Evolutionary conservation across 345 rosid species (phyloP).

Genomic region (Salix arbutifolia): DNA sequence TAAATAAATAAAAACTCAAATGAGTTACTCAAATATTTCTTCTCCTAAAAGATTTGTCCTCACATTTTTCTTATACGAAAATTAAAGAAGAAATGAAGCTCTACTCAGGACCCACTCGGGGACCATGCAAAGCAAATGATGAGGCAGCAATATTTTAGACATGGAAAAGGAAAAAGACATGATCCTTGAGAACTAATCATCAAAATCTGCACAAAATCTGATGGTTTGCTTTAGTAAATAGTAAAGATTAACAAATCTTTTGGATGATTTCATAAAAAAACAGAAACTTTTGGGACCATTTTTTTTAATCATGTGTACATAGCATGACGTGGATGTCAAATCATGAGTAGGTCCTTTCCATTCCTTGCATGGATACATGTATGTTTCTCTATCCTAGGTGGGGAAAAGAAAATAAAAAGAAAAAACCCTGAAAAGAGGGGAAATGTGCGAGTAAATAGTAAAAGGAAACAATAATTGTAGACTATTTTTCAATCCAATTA

Average conservation of each 20-base stretch:
- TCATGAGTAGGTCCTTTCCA: background rate
- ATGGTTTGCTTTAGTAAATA: background rate
- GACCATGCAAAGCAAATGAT: background rate
- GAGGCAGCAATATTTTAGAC: background rate
- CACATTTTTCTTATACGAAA: too few relatives aligned
- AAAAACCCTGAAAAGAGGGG: background rate
- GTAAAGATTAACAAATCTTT: background rate
- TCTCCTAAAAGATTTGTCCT: too few relatives aligned
- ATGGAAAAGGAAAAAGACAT: background rate
- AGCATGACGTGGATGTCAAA: background rate
- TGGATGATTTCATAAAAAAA: conserved; percentile 3
- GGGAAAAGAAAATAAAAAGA: background rate
- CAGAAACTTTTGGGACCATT: background rate
- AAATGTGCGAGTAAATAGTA: too few relatives aligned
- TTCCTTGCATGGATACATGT: background rate
- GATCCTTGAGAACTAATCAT: background rate
- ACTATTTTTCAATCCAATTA: background rate
- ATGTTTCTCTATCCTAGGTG: background rate
- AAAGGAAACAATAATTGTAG: background rate
- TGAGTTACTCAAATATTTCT: too few relatives aligned
- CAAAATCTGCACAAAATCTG: background rate
- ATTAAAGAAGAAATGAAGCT: too few relatives aligned
- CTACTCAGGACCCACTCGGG: background rate
- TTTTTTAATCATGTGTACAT: background rate
- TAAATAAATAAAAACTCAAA: too few relatives aligned